A percentile compares a stretch with the other conserved stretches of the same genome.
phyloP scores from a whole-genome alignment of 108 stramenopile species.

The Nannochloropsis salina region DNA sequence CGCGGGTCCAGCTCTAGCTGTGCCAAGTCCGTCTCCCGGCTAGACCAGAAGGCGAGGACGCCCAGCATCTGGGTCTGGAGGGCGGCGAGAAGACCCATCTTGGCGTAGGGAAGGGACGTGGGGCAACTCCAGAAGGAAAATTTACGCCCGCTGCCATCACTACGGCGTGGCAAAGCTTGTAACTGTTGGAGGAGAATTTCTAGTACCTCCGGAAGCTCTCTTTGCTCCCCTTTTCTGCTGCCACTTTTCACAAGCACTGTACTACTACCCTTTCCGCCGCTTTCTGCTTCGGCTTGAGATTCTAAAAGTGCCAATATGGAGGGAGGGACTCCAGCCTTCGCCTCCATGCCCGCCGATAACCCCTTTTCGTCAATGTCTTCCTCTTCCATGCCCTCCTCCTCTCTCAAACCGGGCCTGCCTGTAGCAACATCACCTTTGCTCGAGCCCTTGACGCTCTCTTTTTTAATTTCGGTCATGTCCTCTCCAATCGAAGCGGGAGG shows the following conservation, averaged over 20 bases:
- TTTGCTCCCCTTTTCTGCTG: not conserved
- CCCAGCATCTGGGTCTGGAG: not conserved
- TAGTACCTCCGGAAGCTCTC: not conserved
- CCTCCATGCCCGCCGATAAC: too few relatives aligned
- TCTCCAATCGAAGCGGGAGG: not conserved
- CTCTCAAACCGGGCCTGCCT: not conserved
- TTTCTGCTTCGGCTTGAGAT: not conserved
- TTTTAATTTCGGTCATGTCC: not conserved
- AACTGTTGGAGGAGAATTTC: conserved; percentile 16
- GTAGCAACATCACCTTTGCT: not conserved
- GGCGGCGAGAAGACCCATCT: not conserved
- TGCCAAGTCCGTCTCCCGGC: not conserved
- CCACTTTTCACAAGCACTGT: not conserved
- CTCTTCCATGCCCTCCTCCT: not conserved
- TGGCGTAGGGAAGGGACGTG: not conserved
- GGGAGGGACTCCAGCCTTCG: not conserved
- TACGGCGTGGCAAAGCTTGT: not conserved
- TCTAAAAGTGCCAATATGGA: not conserved
- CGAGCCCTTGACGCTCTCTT: not conserved
- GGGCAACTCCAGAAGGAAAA: not conserved
- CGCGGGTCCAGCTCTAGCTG: not conserved
- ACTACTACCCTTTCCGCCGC: not conserved
- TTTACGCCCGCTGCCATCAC: too few relatives aligned
- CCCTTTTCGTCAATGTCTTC: too few relatives aligned
- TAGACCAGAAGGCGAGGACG: not conserved